Conservation (phyloP, 305 asterid genomes). For the Fraxinus sp. region DNA sequence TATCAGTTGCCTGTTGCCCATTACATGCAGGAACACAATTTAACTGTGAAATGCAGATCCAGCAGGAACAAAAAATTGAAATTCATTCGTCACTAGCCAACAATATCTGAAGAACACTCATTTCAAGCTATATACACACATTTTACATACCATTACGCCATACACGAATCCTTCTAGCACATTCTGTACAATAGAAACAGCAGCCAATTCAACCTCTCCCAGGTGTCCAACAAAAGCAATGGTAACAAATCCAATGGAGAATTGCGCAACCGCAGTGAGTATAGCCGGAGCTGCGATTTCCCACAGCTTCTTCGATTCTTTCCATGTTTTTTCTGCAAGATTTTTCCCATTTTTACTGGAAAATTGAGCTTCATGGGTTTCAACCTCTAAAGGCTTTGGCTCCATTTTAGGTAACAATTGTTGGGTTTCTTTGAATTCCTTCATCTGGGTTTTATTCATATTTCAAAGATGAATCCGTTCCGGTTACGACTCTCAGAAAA, state of each 20-base stretch:
- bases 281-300: constrained; percentile 71
- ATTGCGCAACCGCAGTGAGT: constrained; percentile 60
- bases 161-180: constrained; percentile 68
- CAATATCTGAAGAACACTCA: not conserved
- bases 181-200: constrained; percentile 72
- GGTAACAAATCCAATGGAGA: constrained; percentile 61
- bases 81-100: not conserved
- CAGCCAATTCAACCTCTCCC: constrained; percentile 74
- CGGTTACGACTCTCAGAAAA: not conserved
- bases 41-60: not conserved
- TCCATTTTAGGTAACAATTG: constrained; percentile 36
- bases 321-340: constrained; percentile 29
- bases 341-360: not conserved
- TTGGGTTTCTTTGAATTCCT: constrained; percentile 32
- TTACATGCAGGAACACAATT: not conserved
- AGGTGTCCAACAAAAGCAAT: constrained; percentile 70
- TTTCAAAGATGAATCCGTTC: not conserved
- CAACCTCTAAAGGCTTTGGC: constrained; percentile 29
- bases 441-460: constrained; percentile 16
- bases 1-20: not conserved
- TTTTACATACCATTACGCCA: constrained; percentile 61
- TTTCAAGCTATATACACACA: not conserved
- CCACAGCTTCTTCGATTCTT: constrained; percentile 65
- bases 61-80: not conserved
- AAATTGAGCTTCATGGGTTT: constrained; percentile 12